Evolutionary conservation across 2,329 filamentous ascomycete species (phyloP).

Genomic region (Cordyceps tenuipes): DNA sequence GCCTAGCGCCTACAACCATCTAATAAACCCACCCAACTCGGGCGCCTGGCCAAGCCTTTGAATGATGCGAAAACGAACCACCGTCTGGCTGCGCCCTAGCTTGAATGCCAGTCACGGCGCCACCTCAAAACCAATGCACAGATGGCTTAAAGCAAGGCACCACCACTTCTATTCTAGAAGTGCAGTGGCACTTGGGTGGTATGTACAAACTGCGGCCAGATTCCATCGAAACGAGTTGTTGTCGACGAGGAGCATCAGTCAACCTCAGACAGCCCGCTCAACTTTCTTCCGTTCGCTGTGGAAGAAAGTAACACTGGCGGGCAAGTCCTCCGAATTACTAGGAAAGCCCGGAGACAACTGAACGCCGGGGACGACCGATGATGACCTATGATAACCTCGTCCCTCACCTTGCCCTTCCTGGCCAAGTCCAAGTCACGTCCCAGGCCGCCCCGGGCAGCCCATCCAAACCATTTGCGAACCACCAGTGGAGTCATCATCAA

Average conservation of each 20-base stretch:
- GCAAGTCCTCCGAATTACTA: too few relatives aligned
- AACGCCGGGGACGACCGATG: neutral
- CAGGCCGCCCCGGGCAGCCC: neutral
- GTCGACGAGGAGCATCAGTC: neutral
- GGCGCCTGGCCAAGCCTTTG: too few relatives aligned
- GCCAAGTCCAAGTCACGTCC: neutral
- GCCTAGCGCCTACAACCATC: neutral
- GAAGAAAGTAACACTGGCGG: too few relatives aligned
- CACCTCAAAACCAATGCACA: too few relatives aligned
- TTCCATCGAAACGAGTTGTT: neutral
- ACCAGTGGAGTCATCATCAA: neutral
- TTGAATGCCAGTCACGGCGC: neutral
- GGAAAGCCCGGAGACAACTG: too few relatives aligned
- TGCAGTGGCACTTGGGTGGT: too few relatives aligned
- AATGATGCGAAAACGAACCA: too few relatives aligned
- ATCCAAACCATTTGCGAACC: constrained; percentile 1
- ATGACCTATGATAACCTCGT: neutral
- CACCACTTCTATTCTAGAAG: too few relatives aligned
- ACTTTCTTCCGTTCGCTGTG: neutral
- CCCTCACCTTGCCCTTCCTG: neutral
- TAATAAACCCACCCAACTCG: too few relatives aligned
- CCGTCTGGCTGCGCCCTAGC: neutral
- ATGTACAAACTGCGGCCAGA: neutral
- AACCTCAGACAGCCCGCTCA: neutral
- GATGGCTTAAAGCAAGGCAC: too few relatives aligned